These are phyloP conservation scores for Rubus parviflorus DNA, from an alignment of 306 rosid species.

Conservation along the genomic window DNA sequence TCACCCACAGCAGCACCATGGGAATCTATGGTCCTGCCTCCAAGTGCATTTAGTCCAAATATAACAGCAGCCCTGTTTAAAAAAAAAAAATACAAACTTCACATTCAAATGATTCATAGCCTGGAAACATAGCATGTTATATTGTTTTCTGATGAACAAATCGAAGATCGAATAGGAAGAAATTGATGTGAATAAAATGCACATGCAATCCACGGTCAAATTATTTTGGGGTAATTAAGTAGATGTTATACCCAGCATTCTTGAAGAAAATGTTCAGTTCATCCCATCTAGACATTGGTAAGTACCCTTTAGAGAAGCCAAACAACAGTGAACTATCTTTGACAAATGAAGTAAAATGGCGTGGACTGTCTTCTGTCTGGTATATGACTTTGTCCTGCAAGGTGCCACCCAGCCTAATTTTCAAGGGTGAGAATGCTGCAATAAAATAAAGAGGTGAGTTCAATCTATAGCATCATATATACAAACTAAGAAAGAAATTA, in stretches of 20 bases:
- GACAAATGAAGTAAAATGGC: conserved; percentile 50
- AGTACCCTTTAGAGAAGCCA: conserved; percentile 63
- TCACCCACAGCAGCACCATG: conserved; percentile 46
- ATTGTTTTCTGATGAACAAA: neutral
- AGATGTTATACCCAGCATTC: conserved; percentile 55
- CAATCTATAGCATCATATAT: neutral
- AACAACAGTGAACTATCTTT: conserved; percentile 31
- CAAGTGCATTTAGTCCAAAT: conserved; percentile 74
- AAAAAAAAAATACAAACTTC: neutral
- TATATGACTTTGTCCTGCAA: conserved; percentile 66
- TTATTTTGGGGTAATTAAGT: neutral
- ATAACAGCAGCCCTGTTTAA: conserved; percentile 57
- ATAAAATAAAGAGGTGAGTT: neutral
- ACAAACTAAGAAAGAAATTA: neutral
- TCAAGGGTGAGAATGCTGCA: conserved; percentile 80
- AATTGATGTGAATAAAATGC: neutral
- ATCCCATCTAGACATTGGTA: conserved; percentile 75
- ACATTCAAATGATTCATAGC: neutral
- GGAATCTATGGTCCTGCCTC: conserved; percentile 38
- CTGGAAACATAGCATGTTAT: neutral
- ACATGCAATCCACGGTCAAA: neutral
- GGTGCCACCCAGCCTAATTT: conserved; percentile 70
- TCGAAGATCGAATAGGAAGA: neutral
- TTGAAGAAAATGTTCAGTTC: conserved; percentile 62
- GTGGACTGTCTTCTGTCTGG: conserved; percentile 31